Percentiles rank a stretch among this genome's conserved stretches.
phyloP scores from a whole-genome alignment of 169 alveolate species.

The Plasmodium relictum region DNA sequence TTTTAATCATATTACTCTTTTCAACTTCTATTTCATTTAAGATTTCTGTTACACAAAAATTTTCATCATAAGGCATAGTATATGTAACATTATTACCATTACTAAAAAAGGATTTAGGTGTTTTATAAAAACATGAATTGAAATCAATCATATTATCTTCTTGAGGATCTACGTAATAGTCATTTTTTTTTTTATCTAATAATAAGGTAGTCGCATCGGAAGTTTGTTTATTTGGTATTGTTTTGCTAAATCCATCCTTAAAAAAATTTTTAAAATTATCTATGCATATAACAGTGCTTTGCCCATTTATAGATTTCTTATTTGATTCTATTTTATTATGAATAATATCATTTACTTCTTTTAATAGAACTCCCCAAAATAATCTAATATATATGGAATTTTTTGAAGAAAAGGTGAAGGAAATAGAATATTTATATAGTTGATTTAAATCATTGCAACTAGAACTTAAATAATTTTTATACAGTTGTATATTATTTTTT shows the following conservation, averaged over 20 bases:
- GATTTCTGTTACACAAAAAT: constrained; percentile 38
- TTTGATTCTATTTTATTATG: constrained; percentile 12
- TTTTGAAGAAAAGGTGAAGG: constrained; percentile 41
- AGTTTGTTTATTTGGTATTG: constrained; percentile 22
- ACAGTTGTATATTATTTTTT: constrained; percentile 27
- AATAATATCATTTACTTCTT: constrained; percentile 44
- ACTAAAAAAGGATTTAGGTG: constrained; percentile 24
- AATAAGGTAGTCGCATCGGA: constrained; percentile 47
- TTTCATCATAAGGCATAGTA: constrained; percentile 57
- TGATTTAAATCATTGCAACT: constrained; percentile 26
- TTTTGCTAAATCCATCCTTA: constrained; percentile 37
- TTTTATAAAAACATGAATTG: constrained; percentile 27
- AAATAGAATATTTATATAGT: constrained; percentile 14
- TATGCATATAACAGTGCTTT: constrained; percentile 50
- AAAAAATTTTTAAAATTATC: constrained; percentile 52
- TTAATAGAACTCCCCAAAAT: constrained; percentile 38
- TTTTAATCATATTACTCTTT: not conserved
- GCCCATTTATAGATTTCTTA: constrained; percentile 1
- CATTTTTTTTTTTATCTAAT: constrained; percentile 21
- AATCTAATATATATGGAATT: constrained; percentile 12
- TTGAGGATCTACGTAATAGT: not conserved
- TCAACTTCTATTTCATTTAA: constrained; percentile 22
- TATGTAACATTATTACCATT: constrained; percentile 30
- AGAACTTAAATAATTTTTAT: constrained; percentile 39
- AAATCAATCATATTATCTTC: constrained; percentile 24